A percentile compares a stretch with the other conserved stretches of the same genome.
phyloP scores from a whole-genome alignment of 257 asterid genomes.

The Solanum ossicruentum region DNA sequence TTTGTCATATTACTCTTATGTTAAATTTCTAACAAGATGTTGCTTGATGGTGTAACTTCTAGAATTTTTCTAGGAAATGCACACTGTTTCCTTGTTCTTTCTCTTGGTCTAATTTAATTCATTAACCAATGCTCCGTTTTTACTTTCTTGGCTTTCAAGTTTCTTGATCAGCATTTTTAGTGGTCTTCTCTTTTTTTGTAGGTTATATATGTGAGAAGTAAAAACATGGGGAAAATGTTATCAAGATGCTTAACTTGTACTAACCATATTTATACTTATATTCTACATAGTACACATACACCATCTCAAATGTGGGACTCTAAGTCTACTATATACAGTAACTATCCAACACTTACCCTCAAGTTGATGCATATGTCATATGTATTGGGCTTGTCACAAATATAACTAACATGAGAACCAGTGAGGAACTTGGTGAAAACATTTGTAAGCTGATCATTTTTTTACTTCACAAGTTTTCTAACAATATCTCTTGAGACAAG shows the following conservation, averaged over 20 bases:
- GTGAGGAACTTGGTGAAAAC: not conserved
- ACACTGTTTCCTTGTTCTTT: not conserved
- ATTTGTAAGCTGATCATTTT: not conserved
- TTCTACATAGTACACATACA: not conserved
- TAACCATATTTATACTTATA: not conserved
- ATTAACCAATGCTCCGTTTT: not conserved
- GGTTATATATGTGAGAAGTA: not conserved
- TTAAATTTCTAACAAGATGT: not conserved
- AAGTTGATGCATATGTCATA: not conserved
- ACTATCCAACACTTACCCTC: not conserved
- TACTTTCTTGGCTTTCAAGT: not conserved
- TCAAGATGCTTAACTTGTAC: not conserved
- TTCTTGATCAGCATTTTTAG: not conserved
- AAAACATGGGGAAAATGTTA: not conserved
- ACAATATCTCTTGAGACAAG: no score
- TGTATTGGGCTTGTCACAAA: not conserved
- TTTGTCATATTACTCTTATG: not conserved
- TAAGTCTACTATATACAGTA: not conserved
- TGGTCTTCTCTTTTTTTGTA: not conserved
- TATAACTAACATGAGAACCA: not conserved
- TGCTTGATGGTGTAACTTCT: not conserved
- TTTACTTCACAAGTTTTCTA: not conserved
- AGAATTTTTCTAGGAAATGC: not conserved
- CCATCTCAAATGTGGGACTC: not conserved
- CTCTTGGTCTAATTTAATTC: not conserved